phyloP scores from a whole-genome alignment of 2,329 filamentous ascomycete genomes.

The Chaetomium sp. region DNA sequence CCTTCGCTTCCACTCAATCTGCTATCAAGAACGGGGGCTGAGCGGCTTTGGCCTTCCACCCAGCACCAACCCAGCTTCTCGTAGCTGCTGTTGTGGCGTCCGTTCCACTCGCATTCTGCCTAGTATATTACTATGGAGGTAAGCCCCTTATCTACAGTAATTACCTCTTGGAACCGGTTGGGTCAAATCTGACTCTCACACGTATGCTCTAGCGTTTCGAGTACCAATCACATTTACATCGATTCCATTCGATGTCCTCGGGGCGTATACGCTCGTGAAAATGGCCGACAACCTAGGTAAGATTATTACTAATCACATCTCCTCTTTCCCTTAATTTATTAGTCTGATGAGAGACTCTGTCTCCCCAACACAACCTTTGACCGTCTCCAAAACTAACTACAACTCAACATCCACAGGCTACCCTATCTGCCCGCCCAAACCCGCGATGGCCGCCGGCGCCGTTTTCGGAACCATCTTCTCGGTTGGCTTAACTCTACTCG shows the following conservation, averaged over 20 bases:
- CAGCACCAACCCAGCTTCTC: not conserved
- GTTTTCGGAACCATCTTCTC: not conserved
- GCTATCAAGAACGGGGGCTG: not conserved
- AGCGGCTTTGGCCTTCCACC: not conserved
- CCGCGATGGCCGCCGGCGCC: not conserved
- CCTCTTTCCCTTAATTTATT: not conserved
- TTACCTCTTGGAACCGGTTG: not conserved
- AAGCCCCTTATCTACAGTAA: not conserved
- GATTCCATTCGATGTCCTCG: not conserved
- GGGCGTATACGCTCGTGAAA: not conserved
- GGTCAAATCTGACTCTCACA: not conserved
- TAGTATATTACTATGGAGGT: not conserved
- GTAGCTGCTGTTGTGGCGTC: not conserved
- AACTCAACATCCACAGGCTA: not conserved
- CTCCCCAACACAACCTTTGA: not conserved
- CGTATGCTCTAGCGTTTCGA: not conserved
- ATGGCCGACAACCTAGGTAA: not conserved
- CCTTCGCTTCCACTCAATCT: not conserved
- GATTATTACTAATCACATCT: not conserved
- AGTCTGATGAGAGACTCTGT: not conserved
- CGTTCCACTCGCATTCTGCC: not conserved
- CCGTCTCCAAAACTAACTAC: not conserved
- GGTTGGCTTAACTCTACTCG: not conserved
- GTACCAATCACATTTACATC: not conserved
- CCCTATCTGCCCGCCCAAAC: not conserved